Percentiles rank a stretch among this genome's conserved stretches.
Evolutionary conservation across 2,329 filamentous ascomycete species (phyloP).

Genomic region (Chaetomium globosum): DNA sequence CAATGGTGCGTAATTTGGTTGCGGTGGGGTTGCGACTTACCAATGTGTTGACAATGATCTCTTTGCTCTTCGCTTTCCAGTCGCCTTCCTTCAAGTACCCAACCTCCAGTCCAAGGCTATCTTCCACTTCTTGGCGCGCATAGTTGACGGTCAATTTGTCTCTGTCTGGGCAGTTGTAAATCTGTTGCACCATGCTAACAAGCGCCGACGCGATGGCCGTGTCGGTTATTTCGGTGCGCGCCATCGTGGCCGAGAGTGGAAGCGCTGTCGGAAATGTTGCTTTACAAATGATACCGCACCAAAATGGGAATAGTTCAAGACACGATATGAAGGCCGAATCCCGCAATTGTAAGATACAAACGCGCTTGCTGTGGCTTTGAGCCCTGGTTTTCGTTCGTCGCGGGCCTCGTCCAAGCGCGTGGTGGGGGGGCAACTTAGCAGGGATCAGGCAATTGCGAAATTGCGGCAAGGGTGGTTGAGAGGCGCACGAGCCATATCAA

Average conservation of each 20-base stretch:
- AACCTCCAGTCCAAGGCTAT: slow-evolving; percentile 51
- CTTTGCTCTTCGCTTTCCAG: slow-evolving; percentile 64
- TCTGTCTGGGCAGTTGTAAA: slow-evolving; percentile 49
- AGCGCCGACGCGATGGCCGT: slow-evolving; percentile 49
- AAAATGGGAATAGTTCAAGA: not conserved
- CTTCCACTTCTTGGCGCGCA: slow-evolving; percentile 57
- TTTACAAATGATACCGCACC: not conserved
- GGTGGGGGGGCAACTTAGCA: not conserved
- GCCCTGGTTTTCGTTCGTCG: not conserved
- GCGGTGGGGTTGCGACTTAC: slow-evolving; percentile 45
- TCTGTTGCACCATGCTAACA: slow-evolving; percentile 49
- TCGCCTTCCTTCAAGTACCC: slow-evolving; percentile 53
- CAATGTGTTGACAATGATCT: slow-evolving; percentile 57
- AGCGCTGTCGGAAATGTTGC: too few species aligned
- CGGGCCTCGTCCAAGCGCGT: not conserved
- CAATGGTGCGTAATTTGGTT: not conserved
- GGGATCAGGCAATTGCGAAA: not conserved
- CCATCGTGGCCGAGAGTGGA: slow-evolving; percentile 16
- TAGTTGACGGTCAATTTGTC: slow-evolving; percentile 59
- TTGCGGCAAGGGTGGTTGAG: not conserved
- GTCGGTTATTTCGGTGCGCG: slow-evolving; percentile 17
- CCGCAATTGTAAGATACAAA: not conserved
- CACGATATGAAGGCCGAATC: not conserved
- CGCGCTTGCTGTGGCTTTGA: not conserved
- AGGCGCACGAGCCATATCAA: slow-evolving; percentile 1